Evolutionary conservation across 2,329 filamentous ascomycete genomes (phyloP).

Genomic region (Curvularia spicifera): DNA sequence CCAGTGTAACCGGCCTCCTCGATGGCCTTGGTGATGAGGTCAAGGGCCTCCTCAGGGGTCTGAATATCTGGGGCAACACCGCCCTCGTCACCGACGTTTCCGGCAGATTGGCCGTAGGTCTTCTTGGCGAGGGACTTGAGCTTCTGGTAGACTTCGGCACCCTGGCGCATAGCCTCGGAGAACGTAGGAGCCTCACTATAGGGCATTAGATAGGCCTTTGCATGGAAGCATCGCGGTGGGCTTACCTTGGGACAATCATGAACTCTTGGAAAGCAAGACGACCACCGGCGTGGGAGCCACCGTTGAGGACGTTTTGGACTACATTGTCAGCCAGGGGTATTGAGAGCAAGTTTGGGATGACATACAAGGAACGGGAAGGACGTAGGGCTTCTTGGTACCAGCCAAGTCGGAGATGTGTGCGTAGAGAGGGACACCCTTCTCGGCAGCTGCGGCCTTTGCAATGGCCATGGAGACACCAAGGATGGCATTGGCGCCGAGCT

Average conservation of each 20-base stretch:
- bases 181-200: constrained; percentile 81
- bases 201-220: constrained; percentile 23
- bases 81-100: constrained; percentile 99
- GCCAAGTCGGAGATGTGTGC: constrained; percentile 63
- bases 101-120: constrained; percentile 98
- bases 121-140: constrained; percentile 98
- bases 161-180: constrained; percentile 94
- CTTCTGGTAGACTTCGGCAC: constrained; percentile 97
- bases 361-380: constrained; percentile 61
- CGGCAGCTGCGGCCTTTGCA: constrained; percentile 63
- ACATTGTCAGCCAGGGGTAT: constrained; percentile 8
- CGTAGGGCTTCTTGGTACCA: constrained; percentile 60
- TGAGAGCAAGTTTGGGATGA: background rate
- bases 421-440: constrained; percentile 63
- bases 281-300: constrained; percentile 94
- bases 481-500: constrained; percentile 66
- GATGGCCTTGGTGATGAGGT: constrained; percentile 93
- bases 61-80: constrained; percentile 99
- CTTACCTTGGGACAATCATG: constrained; percentile 61
- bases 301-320: constrained; percentile 63
- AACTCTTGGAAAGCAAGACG: constrained; percentile 71
- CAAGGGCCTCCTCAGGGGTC: constrained; percentile 93
- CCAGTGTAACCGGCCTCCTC: constrained; percentile 95
- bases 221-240: constrained; percentile 2
- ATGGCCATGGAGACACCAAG: constrained; percentile 66